These are phyloP conservation scores for Debaryomyces coudertii DNA, from an alignment of 1,139 yeast genomes.

Conservation along the genomic window DNA sequence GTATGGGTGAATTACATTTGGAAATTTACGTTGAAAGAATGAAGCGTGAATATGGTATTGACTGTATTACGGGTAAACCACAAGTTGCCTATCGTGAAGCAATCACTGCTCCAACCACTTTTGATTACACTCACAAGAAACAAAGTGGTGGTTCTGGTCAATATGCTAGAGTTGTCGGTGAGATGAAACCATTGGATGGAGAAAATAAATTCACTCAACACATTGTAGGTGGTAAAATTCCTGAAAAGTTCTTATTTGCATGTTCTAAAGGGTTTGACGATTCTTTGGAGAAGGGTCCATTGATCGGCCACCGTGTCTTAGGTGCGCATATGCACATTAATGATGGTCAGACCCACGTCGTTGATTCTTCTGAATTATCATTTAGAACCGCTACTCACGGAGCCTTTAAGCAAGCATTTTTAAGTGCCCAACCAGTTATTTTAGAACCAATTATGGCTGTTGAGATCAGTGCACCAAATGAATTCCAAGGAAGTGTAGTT, in stretches of 20 bases:
- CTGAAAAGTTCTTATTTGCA: constrained; percentile 92
- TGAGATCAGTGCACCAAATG: constrained; percentile 90
- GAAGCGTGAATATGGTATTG: constrained; percentile 96
- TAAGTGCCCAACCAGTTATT: constrained; percentile 81
- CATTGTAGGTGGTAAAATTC: constrained; percentile 95
- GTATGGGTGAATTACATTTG: constrained; percentile 98
- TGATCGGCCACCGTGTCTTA: constrained; percentile 89
- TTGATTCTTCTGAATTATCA: constrained; percentile 94
- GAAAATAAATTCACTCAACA: constrained; percentile 79
- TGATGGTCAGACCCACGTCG: constrained; percentile 98
- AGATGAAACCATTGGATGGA: constrained; percentile 64
- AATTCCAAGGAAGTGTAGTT: constrained; percentile 92
- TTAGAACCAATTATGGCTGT: constrained; percentile 97
- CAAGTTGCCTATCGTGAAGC: constrained; percentile 98
- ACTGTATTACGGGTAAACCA: constrained; percentile 94
- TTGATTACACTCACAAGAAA: constrained; percentile 94
- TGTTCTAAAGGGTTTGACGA: constrained; percentile 97
- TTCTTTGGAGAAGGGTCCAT: constrained; percentile 93
- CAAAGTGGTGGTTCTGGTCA: constrained; percentile 99
- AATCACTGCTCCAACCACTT: constrained; percentile 69
- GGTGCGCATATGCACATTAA: constrained; percentile 92
- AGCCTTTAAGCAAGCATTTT: constrained; percentile 91
- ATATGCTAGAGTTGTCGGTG: constrained; percentile 95
- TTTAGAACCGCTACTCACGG: constrained; percentile 90
- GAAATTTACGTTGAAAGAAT: constrained; percentile 98